Conservation (phyloP, 106 monocot species). For the Dendrobium nobile region DNA sequence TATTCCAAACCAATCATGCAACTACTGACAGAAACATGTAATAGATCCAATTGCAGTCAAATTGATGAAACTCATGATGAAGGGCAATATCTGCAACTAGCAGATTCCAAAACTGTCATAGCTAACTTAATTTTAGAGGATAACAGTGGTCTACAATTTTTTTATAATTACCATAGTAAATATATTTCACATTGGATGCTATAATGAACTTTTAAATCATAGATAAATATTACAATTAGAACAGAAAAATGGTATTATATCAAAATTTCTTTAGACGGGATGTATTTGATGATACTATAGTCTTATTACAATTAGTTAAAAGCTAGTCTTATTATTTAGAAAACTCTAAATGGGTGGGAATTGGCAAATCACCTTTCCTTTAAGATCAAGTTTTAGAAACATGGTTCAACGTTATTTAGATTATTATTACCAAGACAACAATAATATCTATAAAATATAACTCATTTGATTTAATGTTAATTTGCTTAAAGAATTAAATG, state of each 20-base stretch:
- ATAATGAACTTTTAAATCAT: not conserved
- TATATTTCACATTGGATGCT: not conserved
- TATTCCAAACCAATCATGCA: too few relatives aligned
- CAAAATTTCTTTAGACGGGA: too few relatives aligned
- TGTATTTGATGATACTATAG: not conserved
- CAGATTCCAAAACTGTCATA: too few relatives aligned
- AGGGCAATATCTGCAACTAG: too few relatives aligned
- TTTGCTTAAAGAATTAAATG: not conserved
- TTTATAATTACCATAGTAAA: not conserved
- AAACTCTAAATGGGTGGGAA: not conserved
- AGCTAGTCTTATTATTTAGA: not conserved
- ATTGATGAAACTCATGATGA: too few relatives aligned
- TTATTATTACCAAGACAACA: not conserved
- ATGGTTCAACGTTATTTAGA: not conserved
- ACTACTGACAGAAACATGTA: too few relatives aligned
- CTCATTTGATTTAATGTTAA: not conserved
- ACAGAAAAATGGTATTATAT: not conserved
- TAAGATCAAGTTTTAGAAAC: not conserved
- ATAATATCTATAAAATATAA: not conserved
- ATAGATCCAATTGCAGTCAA: too few relatives aligned
- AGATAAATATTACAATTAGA: not conserved
- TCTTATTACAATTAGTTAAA: not conserved
- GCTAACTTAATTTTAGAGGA: not conserved
- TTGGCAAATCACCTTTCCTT: not conserved
- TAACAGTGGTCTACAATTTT: not conserved